phyloP scores from a whole-genome alignment of 768 basidiomycete species.

The Pisolithus sp. region DNA sequence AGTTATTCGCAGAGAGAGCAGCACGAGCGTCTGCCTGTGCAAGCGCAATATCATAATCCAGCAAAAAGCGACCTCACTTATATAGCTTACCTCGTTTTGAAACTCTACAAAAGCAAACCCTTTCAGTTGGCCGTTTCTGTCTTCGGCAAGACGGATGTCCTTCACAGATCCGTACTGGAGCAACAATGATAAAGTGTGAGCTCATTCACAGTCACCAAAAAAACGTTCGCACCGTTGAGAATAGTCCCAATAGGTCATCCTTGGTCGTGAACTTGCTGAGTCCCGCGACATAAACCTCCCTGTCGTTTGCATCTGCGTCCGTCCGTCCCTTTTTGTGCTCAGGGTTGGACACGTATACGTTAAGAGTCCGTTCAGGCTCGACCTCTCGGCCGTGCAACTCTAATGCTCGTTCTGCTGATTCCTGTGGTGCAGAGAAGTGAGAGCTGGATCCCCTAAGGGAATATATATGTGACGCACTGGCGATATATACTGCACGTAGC shows the following conservation, averaged over 20 bases:
- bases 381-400: slow-evolving; percentile 73
- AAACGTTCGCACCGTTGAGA: slow-evolving; percentile 54
- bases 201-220: background rate
- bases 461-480: slow-evolving; percentile 49
- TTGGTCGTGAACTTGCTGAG: slow-evolving; percentile 73
- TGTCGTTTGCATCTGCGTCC: slow-evolving; percentile 77
- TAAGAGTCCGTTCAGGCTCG: slow-evolving; percentile 59
- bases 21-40: slow-evolving; percentile 59
- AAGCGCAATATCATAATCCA: background rate
- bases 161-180: slow-evolving; percentile 76
- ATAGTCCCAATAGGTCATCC: slow-evolving; percentile 71
- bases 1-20: slow-evolving; percentile 76
- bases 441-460: background rate
- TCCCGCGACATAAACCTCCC: slow-evolving; percentile 85
- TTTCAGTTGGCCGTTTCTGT: slow-evolving; percentile 62
- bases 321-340: slow-evolving; percentile 84
- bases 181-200: background rate
- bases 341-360: slow-evolving; percentile 86
- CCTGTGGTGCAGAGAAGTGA: slow-evolving; percentile 28
- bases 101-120: slow-evolving; percentile 95
- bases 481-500: slow-evolving; percentile 86
- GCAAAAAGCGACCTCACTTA: background rate
- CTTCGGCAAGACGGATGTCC: slow-evolving; percentile 71
- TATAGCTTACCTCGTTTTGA: slow-evolving; percentile 55
- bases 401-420: slow-evolving; percentile 69